Evolutionary conservation across 352 stramenopile genomes (phyloP), one percentile per base, ranked within the genome.

Genomic region (Pythium utonaiense): DNA sequence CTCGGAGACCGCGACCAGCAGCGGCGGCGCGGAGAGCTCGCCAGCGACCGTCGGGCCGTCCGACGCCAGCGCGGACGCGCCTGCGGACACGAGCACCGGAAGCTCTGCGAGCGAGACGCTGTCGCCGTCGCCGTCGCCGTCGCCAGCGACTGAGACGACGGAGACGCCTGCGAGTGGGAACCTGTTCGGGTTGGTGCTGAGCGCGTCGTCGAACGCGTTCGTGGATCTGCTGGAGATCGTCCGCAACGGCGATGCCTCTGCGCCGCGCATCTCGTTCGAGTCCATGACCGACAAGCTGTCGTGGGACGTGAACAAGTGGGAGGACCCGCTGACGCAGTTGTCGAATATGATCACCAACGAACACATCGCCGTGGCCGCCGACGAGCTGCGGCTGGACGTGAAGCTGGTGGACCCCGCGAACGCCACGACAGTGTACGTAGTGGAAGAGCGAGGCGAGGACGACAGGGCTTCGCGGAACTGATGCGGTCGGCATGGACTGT

Each of bases 261-360:
- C 53, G 41, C 64, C 57, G 52, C 49, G 53, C 25, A 49, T 70
- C 9, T 36, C 57, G 52, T 70, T 70, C 44, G 57, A 59, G 28
- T 57, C 64, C 3, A 61, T 70, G 36, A 61, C 47, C 57, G 52
- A 66, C 53, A 59, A 44, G 28, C 41, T 14, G 16, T n/a, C 12
- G 17, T 70, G 64, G 64, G 22, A 51, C 56, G 47, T 70, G 1
- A 33, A 53, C 33, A 55, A 66, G 21, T 70, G 64, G 64, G 57
- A 70, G 5, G 38, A 70, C 40, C 64, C 64, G 31, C 47, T 70
- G 52, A 68, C 33, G 47, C 21, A 64, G 41, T 47, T 71, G 17
- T 12, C 21, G 21, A 71, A 62, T 21, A 62, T 59, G 64, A 63
- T 66, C 40, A 33, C 38, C 38, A 71, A 71, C 50, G 64, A 64